Percentiles rank a stretch among this genome's conserved stretches.
Evolutionary conservation across 2,329 filamentous ascomycete genomes (phyloP).

Genomic region (Ascosphaera apis): DNA sequence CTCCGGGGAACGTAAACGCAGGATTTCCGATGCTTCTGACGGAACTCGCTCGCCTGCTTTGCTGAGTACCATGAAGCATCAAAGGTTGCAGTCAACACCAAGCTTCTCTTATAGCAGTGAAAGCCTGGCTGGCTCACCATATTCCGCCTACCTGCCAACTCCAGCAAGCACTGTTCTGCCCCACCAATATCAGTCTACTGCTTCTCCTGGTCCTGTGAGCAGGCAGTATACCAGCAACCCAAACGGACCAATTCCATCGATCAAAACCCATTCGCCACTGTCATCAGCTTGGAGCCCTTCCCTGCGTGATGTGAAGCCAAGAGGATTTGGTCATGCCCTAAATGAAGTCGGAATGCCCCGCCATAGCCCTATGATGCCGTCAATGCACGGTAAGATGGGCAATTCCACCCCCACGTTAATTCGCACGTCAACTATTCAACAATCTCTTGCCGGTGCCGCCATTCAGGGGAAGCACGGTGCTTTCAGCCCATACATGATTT

Average conservation of each 20-base stretch:
- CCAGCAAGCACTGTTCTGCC: constrained; percentile 21
- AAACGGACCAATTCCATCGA: constrained; percentile 17
- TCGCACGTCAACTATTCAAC: constrained; percentile 42
- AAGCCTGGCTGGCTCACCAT: constrained; percentile 24
- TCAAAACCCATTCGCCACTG: constrained; percentile 27
- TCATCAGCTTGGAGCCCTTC: constrained; percentile 24
- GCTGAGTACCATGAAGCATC: constrained; percentile 22
- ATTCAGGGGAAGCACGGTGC: constrained; percentile 24
- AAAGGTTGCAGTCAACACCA: neutral
- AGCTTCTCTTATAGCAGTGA: constrained; percentile 29
- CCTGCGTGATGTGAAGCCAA: constrained; percentile 15
- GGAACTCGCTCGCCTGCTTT: constrained; percentile 27
- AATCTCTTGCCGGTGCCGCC: constrained; percentile 18
- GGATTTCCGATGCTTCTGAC: constrained; percentile 28
- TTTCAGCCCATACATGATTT: constrained; percentile 61
- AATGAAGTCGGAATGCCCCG: neutral
- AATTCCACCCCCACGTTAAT: constrained; percentile 36
- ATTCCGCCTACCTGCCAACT: constrained; percentile 28
- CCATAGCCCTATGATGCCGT: neutral
- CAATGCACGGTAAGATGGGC: constrained; percentile 9
- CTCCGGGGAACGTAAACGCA: constrained; percentile 30
- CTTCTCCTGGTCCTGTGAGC: constrained; percentile 19
- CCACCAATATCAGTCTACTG: constrained; percentile 14
- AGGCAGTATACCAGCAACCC: constrained; percentile 21
- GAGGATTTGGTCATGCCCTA: neutral